phyloP scores from a whole-genome alignment of 345 rosid species.

The Eutrema japonicum region DNA sequence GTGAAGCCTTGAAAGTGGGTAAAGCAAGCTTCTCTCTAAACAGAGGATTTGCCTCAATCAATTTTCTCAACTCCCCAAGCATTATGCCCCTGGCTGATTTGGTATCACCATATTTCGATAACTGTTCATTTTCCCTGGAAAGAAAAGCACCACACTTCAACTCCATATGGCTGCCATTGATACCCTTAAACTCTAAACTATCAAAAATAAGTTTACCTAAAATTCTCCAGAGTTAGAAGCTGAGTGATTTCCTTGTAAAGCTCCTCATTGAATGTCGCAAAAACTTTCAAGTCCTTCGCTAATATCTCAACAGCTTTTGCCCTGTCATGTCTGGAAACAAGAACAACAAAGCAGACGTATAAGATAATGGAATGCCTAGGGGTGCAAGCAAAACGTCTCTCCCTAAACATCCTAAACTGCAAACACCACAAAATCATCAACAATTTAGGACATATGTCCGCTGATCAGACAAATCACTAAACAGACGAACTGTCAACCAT shows the following conservation, averaged over 20 bases:
- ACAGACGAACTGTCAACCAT: not conserved
- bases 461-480: not conserved
- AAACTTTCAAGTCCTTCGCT: conserved; percentile 81
- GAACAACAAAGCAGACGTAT: not conserved
- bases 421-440: conserved; percentile 23
- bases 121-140: conserved; percentile 84
- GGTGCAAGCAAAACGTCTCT: not conserved
- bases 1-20: conserved; percentile 75
- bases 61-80: conserved; percentile 80
- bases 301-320: conserved; percentile 88
- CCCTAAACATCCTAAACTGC: not conserved
- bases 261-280: conserved; percentile 84
- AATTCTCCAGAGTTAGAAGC: conserved; percentile 77
- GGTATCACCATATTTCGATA: conserved; percentile 89
- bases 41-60: conserved; percentile 88
- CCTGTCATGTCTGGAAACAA: conserved; percentile 63
- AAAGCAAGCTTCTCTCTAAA: conserved; percentile 84
- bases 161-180: conserved; percentile 6
- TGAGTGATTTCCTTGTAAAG: conserved; percentile 92
- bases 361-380: not conserved
- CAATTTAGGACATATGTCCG: not conserved
- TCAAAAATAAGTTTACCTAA: conserved; percentile 53
- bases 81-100: conserved; percentile 85
- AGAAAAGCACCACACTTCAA: conserved; percentile 12
- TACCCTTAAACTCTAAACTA: conserved; percentile 11